Evolutionary conservation across 2,329 filamentous ascomycete species (phyloP), one percentile per base, ranked within the genome.

Genomic region (Botrytis sinoallii): DNA sequence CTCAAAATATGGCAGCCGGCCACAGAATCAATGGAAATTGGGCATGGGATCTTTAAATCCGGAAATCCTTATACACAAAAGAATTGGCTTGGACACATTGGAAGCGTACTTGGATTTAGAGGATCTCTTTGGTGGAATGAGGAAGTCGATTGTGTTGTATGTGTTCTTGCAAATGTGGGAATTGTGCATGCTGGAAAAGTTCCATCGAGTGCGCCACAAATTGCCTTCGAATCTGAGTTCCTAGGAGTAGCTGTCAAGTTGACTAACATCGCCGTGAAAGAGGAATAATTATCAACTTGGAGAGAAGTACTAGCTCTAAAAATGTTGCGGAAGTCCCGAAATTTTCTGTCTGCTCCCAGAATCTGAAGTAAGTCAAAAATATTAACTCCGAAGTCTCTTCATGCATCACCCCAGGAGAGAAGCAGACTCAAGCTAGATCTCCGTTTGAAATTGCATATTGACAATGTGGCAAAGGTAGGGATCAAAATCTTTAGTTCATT

Each of bases 131-230:
- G 57, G 42, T 77, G 74, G 76, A 60, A 68, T 20, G 75, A 76
- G 32, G 65, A 74, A 20, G 65, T 29, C 1, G 74, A 77, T 70
- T 74, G 69, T 42, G 73, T 48, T 14, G 40, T 75, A 67, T 71
- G 40, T 67, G 42, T 75, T n/a, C n/a, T 75, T 63, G 55, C 64
- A 3, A 77, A 77, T 73, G 73, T 76, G n/a, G 73, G 73, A 35
- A 75, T 64, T 4, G 74, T 75, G 73, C 75, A 77, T 70, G 63
- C 48, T 52, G 74, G 72, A 8, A 42, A 70, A 5, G 73, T 76
- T 14, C 55, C 72, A n/a, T 64, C 65, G 7, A 71, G 60, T 57
- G 71, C 76, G 35, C 22, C 25, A 3, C 25, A 70, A 20, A 60
- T 76, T 14, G 61, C 68, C 22, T 18, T 71, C 2, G 32, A 71